These are phyloP conservation scores for Ogataea ganodermae DNA, from an alignment of 805 yeast genomes.

Conservation along the genomic window DNA sequence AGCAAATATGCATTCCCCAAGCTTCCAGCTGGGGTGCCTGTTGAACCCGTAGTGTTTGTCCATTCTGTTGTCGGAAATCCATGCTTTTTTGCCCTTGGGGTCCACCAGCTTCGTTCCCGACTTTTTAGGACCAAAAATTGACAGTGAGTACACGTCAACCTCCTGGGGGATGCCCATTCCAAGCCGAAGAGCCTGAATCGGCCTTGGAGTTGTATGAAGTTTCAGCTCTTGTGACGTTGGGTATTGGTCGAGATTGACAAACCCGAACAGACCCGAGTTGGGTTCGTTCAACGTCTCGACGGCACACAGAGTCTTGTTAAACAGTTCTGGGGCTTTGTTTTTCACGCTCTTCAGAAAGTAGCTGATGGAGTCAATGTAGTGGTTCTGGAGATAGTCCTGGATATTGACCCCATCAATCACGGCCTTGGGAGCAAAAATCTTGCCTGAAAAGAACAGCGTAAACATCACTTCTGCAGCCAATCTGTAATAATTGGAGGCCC, in stretches of 20 bases:
- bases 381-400: slow-evolving; percentile 73
- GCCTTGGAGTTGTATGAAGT: slow-evolving; percentile 82
- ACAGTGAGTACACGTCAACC: slow-evolving; percentile 69
- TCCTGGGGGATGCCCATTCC: slow-evolving; percentile 77
- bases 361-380: slow-evolving; percentile 56
- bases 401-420: slow-evolving; percentile 70
- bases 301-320: slow-evolving; percentile 61
- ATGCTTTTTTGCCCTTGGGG: slow-evolving; percentile 67
- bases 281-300: slow-evolving; percentile 89
- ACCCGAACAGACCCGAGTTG: slow-evolving; percentile 70
- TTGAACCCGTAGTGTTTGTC: slow-evolving; percentile 74
- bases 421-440: slow-evolving; percentile 73
- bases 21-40: slow-evolving; percentile 62
- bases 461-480: slow-evolving; percentile 81
- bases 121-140: slow-evolving; percentile 76
- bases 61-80: slow-evolving; percentile 57
- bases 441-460: slow-evolving; percentile 82
- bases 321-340: slow-evolving; percentile 44
- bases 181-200: slow-evolving; percentile 66
- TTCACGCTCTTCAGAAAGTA: slow-evolving; percentile 46
- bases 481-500: slow-evolving; percentile 86
- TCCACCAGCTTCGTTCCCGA: slow-evolving; percentile 57
- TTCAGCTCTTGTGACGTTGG: slow-evolving; percentile 68
- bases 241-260: slow-evolving; percentile 49
- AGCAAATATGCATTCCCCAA: slow-evolving; percentile 81